phyloP scores from a whole-genome alignment of 495 filamentous ascomycete species.

The Annulohypoxylon maeteangense region DNA sequence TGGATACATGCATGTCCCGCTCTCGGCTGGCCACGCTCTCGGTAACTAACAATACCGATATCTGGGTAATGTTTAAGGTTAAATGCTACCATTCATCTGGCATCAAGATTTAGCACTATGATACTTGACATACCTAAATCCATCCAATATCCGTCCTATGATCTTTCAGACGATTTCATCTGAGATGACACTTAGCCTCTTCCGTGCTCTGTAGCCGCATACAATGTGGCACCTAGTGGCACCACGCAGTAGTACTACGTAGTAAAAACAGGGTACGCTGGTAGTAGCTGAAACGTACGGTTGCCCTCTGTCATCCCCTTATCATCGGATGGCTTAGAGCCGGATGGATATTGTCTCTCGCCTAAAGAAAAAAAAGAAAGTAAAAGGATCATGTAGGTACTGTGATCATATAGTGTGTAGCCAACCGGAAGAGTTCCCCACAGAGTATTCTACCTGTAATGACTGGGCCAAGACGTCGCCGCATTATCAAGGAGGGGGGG shows the following conservation, averaged over 20 bases:
- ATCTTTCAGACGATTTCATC: conserved; percentile 26
- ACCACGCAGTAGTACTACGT: conserved; percentile 8
- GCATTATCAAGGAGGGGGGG: conserved; percentile 9
- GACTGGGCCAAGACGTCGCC: conserved; percentile 5
- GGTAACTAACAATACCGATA: conserved; percentile 15
- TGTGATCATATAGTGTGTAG: neutral
- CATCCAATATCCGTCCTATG: conserved; percentile 1
- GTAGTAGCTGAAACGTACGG: conserved; percentile 34
- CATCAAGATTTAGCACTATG: neutral
- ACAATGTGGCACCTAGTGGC: neutral
- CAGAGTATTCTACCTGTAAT: neutral
- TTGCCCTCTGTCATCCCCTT: conserved; percentile 8
- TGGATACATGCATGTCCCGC: conserved; percentile 19
- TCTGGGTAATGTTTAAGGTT: conserved; percentile 31
- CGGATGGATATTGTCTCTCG: conserved; percentile 26
- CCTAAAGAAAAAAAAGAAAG: conserved; percentile 21
- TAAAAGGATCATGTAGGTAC: neutral
- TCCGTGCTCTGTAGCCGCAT: conserved; percentile 12
- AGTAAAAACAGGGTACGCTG: conserved; percentile 4
- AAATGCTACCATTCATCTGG: conserved; percentile 22
- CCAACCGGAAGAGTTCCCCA: conserved; percentile 31
- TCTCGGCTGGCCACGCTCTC: neutral
- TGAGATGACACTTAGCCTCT: conserved; percentile 2
- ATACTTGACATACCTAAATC: neutral
- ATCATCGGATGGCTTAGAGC: conserved; percentile 34